Percentiles rank a stretch among this genome's conserved stretches.
These are phyloP conservation scores for Thelephora ganbajun DNA, from an alignment of 768 basidiomycete genomes.

Conservation along the genomic window DNA sequence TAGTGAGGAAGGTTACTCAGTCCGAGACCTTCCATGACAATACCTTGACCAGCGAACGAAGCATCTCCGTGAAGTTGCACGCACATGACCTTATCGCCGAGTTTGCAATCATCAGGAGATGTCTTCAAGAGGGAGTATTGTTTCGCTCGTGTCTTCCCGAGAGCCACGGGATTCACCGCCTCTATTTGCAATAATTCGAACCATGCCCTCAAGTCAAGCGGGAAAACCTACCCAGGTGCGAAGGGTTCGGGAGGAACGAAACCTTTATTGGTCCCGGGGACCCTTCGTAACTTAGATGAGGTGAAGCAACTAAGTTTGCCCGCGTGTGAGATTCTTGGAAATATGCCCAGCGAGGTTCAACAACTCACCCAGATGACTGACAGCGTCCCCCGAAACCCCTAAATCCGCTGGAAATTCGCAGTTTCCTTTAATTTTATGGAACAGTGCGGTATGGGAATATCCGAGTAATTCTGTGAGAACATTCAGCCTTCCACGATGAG, in stretches of 20 bases:
- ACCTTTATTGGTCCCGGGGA: constrained; percentile 43
- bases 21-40: constrained; percentile 80
- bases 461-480: constrained; percentile 67
- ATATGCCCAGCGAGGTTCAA: background rate
- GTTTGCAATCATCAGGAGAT: constrained; percentile 26
- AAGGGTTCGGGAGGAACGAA: constrained; percentile 69
- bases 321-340: background rate
- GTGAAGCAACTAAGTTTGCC: constrained; percentile 40
- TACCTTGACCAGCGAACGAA: constrained; percentile 81
- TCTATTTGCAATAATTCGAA: constrained; percentile 25
- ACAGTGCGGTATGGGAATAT: constrained; percentile 53
- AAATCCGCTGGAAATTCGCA: constrained; percentile 54
- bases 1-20: constrained; percentile 87
- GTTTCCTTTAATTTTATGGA: constrained; percentile 80
- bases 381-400: constrained; percentile 68
- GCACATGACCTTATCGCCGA: constrained; percentile 68
- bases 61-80: constrained; percentile 89
- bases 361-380: constrained; percentile 63
- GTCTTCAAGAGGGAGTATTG: constrained; percentile 70
- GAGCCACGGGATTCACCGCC: constrained; percentile 77
- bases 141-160: constrained; percentile 85
- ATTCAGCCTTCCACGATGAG: constrained; percentile 80
- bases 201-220: background rate
- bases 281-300: constrained; percentile 43
- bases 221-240: constrained; percentile 42